Conservation (phyloP, 2,329 filamentous ascomycete genomes). For the Verticillium zaregamsianum region DNA sequence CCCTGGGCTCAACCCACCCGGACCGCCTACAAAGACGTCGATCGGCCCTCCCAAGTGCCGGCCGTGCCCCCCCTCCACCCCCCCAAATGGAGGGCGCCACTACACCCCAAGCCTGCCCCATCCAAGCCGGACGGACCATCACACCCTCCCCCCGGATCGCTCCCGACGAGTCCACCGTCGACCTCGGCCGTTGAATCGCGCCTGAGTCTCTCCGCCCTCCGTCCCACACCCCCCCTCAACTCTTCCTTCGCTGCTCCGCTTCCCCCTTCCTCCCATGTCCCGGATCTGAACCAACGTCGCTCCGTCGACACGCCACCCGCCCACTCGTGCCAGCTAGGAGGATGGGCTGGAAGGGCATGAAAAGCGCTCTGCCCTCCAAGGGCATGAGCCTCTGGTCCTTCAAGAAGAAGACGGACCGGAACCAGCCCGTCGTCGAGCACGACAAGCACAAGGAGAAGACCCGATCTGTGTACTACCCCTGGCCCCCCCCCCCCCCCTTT, state of each 20-base stretch:
- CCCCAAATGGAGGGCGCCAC: not conserved
- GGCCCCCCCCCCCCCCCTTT: not conserved
- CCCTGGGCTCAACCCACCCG: not conserved
- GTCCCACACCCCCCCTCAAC: not conserved
- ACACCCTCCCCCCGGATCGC: not conserved
- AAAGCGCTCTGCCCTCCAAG: slow-evolving; percentile 28
- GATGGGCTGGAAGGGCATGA: slow-evolving; percentile 35
- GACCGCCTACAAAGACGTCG: not conserved
- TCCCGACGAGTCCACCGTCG: not conserved
- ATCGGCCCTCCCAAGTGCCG: not conserved
- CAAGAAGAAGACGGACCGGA: slow-evolving; percentile 18
- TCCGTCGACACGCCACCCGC: not conserved
- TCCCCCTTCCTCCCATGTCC: not conserved
- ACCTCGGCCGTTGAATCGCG: not conserved
- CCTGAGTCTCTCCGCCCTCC: not conserved
- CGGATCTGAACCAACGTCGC: not conserved
- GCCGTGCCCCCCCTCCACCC: not conserved
- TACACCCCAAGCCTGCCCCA: not conserved
- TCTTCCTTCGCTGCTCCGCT: not conserved
- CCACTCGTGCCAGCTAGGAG: slow-evolving; percentile 5
- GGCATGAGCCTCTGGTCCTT: slow-evolving; percentile 26
- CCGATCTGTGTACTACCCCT: slow-evolving; percentile 9
- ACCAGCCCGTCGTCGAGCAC: not conserved
- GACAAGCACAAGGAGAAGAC: slow-evolving; percentile 4
- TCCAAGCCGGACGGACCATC: not conserved